Evolutionary conservation across 345 rosid species (phyloP).

Genomic region (Limnanthes douglasii): DNA sequence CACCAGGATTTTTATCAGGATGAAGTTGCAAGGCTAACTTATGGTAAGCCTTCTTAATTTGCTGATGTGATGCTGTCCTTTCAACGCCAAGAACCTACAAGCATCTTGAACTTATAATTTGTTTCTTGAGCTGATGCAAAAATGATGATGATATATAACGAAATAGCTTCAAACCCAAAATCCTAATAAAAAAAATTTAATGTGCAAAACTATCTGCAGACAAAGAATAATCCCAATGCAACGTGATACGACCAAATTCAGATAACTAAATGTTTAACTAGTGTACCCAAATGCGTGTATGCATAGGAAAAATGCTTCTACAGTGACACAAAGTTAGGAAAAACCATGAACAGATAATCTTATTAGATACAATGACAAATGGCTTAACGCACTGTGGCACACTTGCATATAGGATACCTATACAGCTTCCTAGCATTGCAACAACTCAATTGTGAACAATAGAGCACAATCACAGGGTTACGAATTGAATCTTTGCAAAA

Average conservation of each 20-base stretch:
- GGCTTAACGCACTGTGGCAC: too few species aligned
- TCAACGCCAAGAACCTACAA: conserved; percentile 64
- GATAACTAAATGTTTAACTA: neutral
- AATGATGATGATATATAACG: neutral
- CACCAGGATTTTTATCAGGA: conserved; percentile 87
- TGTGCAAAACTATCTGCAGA: neutral
- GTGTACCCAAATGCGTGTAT: neutral
- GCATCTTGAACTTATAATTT: neutral
- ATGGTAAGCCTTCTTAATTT: conserved; percentile 73
- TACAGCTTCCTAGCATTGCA: too few species aligned
- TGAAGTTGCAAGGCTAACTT: conserved; percentile 73
- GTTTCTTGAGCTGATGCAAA: neutral
- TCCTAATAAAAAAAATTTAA: too few species aligned
- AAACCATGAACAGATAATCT: too few species aligned
- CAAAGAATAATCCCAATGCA: neutral
- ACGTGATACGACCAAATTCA: neutral
- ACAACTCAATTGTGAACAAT: too few species aligned
- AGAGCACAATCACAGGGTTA: too few species aligned
- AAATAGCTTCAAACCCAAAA: neutral
- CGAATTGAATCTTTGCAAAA: too few species aligned
- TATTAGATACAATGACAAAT: too few species aligned
- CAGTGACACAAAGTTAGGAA: too few species aligned
- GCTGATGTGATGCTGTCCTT: conserved; percentile 48
- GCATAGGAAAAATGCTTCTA: too few species aligned
- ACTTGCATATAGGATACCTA: too few species aligned